phyloP scores from a whole-genome alignment of 2,329 filamentous ascomycete species.

The Verticillium nubilum region DNA sequence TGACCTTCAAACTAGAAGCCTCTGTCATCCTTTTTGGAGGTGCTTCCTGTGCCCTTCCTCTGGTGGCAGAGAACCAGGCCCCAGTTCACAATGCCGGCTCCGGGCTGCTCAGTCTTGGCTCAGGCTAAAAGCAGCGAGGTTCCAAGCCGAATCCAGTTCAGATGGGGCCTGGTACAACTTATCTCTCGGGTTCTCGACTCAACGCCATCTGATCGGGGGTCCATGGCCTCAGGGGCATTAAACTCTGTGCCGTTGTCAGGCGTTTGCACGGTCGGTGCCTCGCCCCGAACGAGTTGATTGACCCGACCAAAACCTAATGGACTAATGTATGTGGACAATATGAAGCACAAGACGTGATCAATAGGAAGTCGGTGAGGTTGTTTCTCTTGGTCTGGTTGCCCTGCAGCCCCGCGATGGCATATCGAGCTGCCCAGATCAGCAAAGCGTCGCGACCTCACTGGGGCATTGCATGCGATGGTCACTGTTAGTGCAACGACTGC shows the following conservation, averaged over 20 bases:
- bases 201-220: not conserved
- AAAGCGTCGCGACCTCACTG: not conserved
- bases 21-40: too few species aligned
- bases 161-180: too few species aligned
- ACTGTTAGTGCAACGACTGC: not conserved
- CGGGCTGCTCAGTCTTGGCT: too few species aligned
- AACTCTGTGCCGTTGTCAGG: not conserved
- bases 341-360: not conserved
- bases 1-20: too few species aligned
- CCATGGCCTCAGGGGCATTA: not conserved
- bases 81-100: too few species aligned
- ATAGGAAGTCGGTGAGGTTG: not conserved
- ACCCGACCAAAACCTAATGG: not conserved
- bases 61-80: too few species aligned
- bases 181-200: too few species aligned
- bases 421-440: conserved; percentile 2
- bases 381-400: not conserved
- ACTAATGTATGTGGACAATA: not conserved
- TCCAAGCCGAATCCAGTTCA: too few species aligned
- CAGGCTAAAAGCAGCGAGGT: too few species aligned
- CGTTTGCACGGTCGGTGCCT: not conserved
- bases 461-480: not conserved
- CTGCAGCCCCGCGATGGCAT: conserved; percentile 1
- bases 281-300: not conserved
- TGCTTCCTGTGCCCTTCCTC: too few species aligned